Percentiles rank a stretch among this genome's conserved stretches.
These are phyloP conservation scores for Gnomoniopsis sp. DNA, from an alignment of 2,329 filamentous ascomycete genomes.

Conservation along the genomic window DNA sequence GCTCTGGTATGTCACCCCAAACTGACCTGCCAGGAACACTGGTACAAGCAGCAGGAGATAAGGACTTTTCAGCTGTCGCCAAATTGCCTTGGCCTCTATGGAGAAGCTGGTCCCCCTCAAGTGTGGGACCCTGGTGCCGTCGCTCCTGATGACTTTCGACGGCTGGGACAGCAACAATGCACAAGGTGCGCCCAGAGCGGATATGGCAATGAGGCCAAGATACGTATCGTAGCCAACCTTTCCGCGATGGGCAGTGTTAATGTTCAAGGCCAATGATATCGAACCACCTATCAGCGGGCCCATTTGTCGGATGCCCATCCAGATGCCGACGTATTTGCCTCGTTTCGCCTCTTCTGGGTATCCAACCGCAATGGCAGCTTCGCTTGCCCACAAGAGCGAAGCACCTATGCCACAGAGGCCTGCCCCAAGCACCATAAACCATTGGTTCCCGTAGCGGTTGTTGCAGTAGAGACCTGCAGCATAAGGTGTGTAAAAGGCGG, in stretches of 20 bases:
- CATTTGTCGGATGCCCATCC: conserved; percentile 37
- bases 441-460: conserved; percentile 59
- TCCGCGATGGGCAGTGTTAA: conserved; percentile 31
- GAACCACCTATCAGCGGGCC: conserved; percentile 47
- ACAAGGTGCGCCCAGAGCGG: conserved; percentile 40
- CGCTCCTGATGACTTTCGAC: conserved; percentile 39
- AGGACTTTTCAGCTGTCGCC: conserved; percentile 28
- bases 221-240: conserved; percentile 38
- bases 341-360: conserved; percentile 62
- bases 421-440: conserved; percentile 61
- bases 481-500: conserved; percentile 51
- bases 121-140: conserved; percentile 35
- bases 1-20: conserved; percentile 32
- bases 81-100: conserved; percentile 32
- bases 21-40: conserved; percentile 20
- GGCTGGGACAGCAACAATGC: conserved; percentile 41
- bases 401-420: conserved; percentile 61
- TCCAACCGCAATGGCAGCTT: conserved; percentile 61
- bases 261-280: conserved; percentile 46
- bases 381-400: conserved; percentile 66
- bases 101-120: conserved; percentile 26
- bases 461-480: conserved; percentile 64
- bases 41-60: conserved; percentile 34
- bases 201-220: conserved; percentile 43
- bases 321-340: conserved; percentile 53